These are phyloP conservation scores for Calamus simplicifolius DNA, from an alignment of 176 grass and related monocot species.

Conservation along the genomic window DNA sequence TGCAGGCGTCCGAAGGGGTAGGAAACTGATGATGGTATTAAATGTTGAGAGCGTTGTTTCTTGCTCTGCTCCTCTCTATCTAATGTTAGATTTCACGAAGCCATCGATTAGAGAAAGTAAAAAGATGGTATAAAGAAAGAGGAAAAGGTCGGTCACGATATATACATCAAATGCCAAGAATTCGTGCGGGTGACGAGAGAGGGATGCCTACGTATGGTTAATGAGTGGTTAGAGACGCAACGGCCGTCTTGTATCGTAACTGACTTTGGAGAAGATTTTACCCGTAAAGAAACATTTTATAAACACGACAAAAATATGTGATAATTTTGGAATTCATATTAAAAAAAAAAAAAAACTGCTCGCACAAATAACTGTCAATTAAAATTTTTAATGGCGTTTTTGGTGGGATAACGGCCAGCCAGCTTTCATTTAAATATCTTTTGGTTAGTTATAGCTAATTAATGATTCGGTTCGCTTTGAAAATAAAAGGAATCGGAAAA, in stretches of 20 bases:
- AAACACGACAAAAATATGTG: too few relatives aligned
- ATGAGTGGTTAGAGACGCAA: constrained; percentile 35
- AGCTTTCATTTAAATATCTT: too few relatives aligned
- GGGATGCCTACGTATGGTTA: constrained; percentile 29
- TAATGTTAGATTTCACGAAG: neutral
- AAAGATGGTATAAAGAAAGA: neutral
- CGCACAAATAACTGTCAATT: too few relatives aligned
- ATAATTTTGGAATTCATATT: too few relatives aligned
- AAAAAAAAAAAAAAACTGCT: too few relatives aligned
- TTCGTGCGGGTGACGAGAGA: neutral
- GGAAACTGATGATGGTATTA: constrained; percentile 61
- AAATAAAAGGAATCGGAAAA: too few relatives aligned
- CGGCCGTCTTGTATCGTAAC: constrained; percentile 23
- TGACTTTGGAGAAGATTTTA: too few relatives aligned
- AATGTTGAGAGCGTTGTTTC: constrained; percentile 55
- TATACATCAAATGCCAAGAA: constrained; percentile 18
- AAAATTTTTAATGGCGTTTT: too few relatives aligned
- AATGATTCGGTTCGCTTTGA: too few relatives aligned
- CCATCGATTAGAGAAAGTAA: constrained; percentile 1
- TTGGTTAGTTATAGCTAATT: too few relatives aligned
- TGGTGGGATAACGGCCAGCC: too few relatives aligned
- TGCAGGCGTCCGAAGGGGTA: constrained; percentile 60
- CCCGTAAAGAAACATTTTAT: too few relatives aligned
- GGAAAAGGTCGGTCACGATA: constrained; percentile 48
- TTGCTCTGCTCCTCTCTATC: constrained; percentile 2